Base-by-base conservation (phyloP, 1,284 basidiomycete genomes). In the Ustilago vetiveriae region DNA sequence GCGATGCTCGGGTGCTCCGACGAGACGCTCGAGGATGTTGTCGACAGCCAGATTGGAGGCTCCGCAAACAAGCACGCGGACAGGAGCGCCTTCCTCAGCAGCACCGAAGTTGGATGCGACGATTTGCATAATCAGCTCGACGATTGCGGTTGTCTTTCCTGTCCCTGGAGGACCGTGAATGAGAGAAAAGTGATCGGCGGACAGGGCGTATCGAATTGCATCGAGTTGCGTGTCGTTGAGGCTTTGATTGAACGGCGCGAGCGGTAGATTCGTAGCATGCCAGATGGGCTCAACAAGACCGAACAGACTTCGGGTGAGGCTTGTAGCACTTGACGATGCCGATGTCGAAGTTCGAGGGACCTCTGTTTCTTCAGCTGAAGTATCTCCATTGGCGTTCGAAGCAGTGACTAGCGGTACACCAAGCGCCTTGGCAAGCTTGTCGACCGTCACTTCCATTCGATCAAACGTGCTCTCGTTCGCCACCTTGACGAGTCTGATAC, bases 131-230 rank as follows among this genome's bases (percentile, higher is more conserved):
- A 82, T 74, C 10, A 82, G 62, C 51, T 82, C 80, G 19, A 91
- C 92, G 11, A 79, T 54, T 0, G 71, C 67, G 3, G 69, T 77
- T 5, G 72, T 81, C 52, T 78, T 79, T 10, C 81, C 81, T 0
- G 82, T 83, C 1, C 86, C 94, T 58, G 95, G 94, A 6, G 95
- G 95, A 0, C 95, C 94, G 78, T 97, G 94, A n/a, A 98, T 94
- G 69, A 94, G 92, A 0, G 91, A 91, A 0, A 97, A 86, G 77
- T 94, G 90, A 1, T 87, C 69, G 1, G 84, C 85, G 0, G 89
- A 87, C 3, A 94, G 81, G 4, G 89, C 88, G 72, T 92, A 91
- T 45, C 83, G 85, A 36, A 94, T 88, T 0, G 94, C 93, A 17
- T 87, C 85, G 78, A 89, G 89, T 80, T 98, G 95, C 59, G 91